These are phyloP conservation scores for Ganoderma multipileum DNA, from an alignment of 1,284 basidiomycete species.

Conservation along the genomic window DNA sequence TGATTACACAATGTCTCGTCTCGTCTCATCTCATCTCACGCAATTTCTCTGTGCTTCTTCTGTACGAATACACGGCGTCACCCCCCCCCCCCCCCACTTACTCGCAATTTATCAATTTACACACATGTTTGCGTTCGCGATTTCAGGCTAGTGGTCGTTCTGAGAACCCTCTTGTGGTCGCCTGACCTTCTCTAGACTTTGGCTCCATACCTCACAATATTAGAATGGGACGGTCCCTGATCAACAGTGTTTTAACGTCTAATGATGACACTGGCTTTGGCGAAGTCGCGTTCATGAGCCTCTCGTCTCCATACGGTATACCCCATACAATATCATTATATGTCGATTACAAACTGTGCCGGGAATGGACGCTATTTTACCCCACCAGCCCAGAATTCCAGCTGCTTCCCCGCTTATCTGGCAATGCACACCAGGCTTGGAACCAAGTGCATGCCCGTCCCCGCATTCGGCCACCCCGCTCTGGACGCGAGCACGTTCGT, in stretches of 20 bases:
- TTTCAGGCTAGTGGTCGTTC: neutral
- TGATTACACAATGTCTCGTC: neutral
- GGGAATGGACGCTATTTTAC: neutral
- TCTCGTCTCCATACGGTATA: too few relatives aligned
- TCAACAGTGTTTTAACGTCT: neutral
- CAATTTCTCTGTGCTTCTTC: neutral
- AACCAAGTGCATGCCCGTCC: neutral
- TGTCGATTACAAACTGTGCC: neutral
- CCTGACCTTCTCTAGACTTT: neutral
- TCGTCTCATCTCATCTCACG: neutral
- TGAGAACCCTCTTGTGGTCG: neutral
- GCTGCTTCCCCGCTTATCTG: neutral
- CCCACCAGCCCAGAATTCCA: neutral
- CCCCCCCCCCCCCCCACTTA: neutral
- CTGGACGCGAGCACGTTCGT: neutral
- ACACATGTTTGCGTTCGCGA: neutral
- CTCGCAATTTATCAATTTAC: neutral
- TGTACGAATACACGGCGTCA: slow-evolving; percentile 7
- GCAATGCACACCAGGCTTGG: neutral
- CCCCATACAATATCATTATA: neutral
- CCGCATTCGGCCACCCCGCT: neutral
- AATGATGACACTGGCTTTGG: neutral
- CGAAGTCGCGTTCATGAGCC: too few relatives aligned
- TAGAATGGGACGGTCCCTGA: neutral
- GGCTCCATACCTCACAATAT: neutral